Evolutionary conservation across 2,329 filamentous ascomycete genomes (phyloP).

Genomic region (Neonectria sp.): DNA sequence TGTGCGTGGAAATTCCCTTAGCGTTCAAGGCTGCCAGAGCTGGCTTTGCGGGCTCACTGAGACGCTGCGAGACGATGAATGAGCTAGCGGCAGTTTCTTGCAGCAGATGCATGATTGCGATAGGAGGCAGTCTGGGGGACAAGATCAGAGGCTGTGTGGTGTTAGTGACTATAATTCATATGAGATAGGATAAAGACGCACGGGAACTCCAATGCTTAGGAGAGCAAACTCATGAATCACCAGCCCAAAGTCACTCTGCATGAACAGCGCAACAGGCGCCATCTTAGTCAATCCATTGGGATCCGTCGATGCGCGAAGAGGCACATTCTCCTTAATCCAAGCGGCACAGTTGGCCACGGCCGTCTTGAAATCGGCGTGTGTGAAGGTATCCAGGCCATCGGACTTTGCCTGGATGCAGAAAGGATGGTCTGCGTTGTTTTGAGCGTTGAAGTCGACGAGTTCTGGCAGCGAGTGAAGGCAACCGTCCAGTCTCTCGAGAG

Average conservation of each 20-base stretch:
- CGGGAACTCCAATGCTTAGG: conserved; percentile 44
- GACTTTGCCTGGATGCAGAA: conserved; percentile 47
- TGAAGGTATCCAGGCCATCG: conserved; percentile 32
- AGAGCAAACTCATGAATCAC: conserved; percentile 47
- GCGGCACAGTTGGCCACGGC: conserved; percentile 37
- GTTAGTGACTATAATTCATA: conserved; percentile 3
- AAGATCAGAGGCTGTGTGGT: conserved; percentile 33
- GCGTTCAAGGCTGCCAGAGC: conserved; percentile 29
- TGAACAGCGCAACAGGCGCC: conserved; percentile 46
- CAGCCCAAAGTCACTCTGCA: conserved; percentile 50
- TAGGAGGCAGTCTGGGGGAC: conserved; percentile 37
- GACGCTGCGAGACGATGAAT: conserved; percentile 38
- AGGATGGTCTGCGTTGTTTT: conserved; percentile 42
- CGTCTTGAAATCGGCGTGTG: conserved; percentile 38
- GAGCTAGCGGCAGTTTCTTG: conserved; percentile 32
- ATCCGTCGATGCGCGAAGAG: conserved; percentile 3
- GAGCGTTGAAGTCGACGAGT: conserved; percentile 49
- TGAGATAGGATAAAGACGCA: conserved; percentile 13
- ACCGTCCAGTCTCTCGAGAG: conserved; percentile 30
- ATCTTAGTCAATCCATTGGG: conserved; percentile 25
- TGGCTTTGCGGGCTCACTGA: conserved; percentile 34
- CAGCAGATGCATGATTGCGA: conserved; percentile 37
- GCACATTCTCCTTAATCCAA: conserved; percentile 37
- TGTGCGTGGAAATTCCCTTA: conserved; percentile 34
- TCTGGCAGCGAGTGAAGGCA: conserved; percentile 41